A percentile compares a stretch with the other conserved stretches of the same genome.
These are phyloP conservation scores for Hypomontagnella monticulosa DNA, from an alignment of 495 filamentous ascomycete species.

Conservation along the genomic window DNA sequence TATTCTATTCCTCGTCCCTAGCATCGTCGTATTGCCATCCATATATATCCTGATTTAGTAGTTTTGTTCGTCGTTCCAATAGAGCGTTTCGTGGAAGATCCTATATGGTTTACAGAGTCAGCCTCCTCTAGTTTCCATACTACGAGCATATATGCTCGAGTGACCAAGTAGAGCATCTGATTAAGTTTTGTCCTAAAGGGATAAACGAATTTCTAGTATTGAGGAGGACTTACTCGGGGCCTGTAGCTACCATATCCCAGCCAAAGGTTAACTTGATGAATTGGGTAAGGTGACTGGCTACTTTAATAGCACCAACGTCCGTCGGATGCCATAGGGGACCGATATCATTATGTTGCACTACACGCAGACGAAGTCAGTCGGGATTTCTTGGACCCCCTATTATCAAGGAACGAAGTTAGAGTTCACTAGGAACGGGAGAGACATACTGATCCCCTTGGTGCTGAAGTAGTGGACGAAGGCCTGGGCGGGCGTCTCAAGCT, in stretches of 20 bases:
- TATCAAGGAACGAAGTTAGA: background rate
- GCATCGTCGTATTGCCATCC: background rate
- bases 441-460: conserved; percentile 64
- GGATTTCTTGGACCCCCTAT: background rate
- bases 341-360: conserved; percentile 74
- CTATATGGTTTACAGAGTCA: conserved; percentile 29
- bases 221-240: conserved; percentile 59
- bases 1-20: too few relatives aligned
- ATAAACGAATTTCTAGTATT: background rate
- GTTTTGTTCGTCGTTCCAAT: conserved; percentile 66
- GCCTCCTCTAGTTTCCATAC: background rate
- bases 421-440: background rate
- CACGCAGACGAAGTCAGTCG: background rate
- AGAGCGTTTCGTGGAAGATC: conserved; percentile 68
- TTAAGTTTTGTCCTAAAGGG: too few relatives aligned
- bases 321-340: conserved; percentile 71
- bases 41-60: conserved; percentile 48
- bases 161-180: too few relatives aligned
- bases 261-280: conserved; percentile 62
- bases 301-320: conserved; percentile 73
- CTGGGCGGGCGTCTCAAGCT: conserved; percentile 45
- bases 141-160: too few relatives aligned
- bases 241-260: conserved; percentile 69
- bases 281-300: conserved; percentile 72
- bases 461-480: conserved; percentile 75